Evolutionary conservation across 1,284 basidiomycete genomes (phyloP), one percentile per base, ranked within the genome.

Genomic region (Tetrapyrgos nigripes): DNA sequence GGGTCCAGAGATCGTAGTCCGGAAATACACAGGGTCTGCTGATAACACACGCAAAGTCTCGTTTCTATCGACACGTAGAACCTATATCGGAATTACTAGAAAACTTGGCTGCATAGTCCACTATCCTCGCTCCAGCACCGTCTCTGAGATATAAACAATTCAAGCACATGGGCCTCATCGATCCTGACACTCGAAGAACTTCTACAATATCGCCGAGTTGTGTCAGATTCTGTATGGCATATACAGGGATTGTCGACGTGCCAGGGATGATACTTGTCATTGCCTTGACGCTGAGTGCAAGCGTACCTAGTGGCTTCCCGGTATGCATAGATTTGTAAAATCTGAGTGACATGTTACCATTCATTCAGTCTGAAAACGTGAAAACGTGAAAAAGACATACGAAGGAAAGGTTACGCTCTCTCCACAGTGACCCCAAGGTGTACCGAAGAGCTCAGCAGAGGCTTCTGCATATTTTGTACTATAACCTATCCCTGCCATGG

Each of bases 401-500:
- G 63, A 60, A 26, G 59, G 58, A 50, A 64, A 64, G 3, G 63
- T 44, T 2, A 64, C 47, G 21, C 55, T 57, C 37, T 64, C 63
- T n/a, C 63, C 63, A 24, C 63, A 64, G 57, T 64, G 63, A 9
- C 63, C 63, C 63, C 63, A 64, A 13, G 63, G 63, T 26, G 63
- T 64, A 9, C 63, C 63, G 46, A 64, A 64, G 14, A 64, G 40
- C 31, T 64, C 63, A 46, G 58, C 61, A 29, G 61, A 58, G 4
- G 61, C 24, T 28, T 58, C 55, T 17, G 57, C 37, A 17, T 5
- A 31, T 27, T 14, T 50, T 10, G 3, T 19, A 10, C 23, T 50
- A 27, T 33, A 53, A 3, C 54, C 50, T 14, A 61, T 55, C 17
- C 60, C 60, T 13, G 54, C 49, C 14, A 55, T 33, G n/a, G 59